These are phyloP conservation scores for Metrosideros polymorpha DNA, from an alignment of 441 rosid genomes.

Conservation along the genomic window DNA sequence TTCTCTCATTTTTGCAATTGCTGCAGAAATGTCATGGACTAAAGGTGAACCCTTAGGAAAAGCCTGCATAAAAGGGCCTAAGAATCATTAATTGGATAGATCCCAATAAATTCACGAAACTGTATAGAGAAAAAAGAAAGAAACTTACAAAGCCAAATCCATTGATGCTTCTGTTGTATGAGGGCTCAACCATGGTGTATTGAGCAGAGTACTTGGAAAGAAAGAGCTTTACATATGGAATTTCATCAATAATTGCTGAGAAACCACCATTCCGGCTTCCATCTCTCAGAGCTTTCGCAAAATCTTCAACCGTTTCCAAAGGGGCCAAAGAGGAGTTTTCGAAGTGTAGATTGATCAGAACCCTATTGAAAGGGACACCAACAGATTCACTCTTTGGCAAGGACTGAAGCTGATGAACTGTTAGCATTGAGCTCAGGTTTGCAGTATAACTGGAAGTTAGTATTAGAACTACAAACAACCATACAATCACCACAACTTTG, in stretches of 20 bases:
- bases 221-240: not conserved
- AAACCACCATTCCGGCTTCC: not conserved
- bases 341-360: not conserved
- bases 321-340: fast-evolving
- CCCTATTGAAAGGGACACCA: not conserved
- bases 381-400: not conserved
- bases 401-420: not conserved
- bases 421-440: not conserved
- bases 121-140: not conserved
- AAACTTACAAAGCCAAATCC: not conserved
- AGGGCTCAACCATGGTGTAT: not conserved
- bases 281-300: not conserved
- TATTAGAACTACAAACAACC: not conserved
- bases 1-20: not conserved
- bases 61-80: not conserved
- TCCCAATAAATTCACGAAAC: not conserved
- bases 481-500: not conserved
- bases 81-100: not conserved
- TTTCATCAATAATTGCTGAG: not conserved
- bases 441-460: not conserved
- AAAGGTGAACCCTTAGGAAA: not conserved
- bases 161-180: not conserved
- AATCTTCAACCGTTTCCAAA: not conserved
- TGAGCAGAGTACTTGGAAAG: not conserved
- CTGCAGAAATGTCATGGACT: not conserved